phyloP scores from a whole-genome alignment of 106 monocot genomes.

The Posidonia australis region DNA sequence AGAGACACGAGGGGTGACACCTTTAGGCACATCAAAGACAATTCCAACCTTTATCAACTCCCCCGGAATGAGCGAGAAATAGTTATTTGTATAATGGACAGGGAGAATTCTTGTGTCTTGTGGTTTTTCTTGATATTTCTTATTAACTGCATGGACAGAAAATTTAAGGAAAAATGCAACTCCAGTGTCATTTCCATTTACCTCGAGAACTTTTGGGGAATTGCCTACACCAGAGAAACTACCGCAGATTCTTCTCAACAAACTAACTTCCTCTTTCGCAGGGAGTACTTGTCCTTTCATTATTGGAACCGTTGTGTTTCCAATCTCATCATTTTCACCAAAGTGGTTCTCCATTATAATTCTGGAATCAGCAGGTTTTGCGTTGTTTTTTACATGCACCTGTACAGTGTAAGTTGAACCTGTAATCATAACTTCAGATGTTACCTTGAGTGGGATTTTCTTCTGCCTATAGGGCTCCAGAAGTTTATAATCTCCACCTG shows the following conservation, averaged over 20 bases:
- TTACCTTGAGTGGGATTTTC: constrained; percentile 74
- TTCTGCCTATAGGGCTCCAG: constrained; percentile 51
- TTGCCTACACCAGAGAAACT: constrained; percentile 6
- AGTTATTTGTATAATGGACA: constrained; percentile 92
- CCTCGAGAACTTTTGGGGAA: constrained; percentile 14
- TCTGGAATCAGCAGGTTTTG: constrained; percentile 24
- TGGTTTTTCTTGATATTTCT: constrained; percentile 15
- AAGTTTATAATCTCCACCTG: constrained; percentile 64
- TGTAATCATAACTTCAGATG: constrained; percentile 42
- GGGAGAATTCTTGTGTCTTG: constrained; percentile 86
- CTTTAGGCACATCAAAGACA: constrained; percentile 65
- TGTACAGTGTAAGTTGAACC: constrained; percentile 51
- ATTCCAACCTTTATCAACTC: constrained; percentile 47
- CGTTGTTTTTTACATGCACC: constrained; percentile 52
- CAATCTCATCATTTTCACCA: background rate
- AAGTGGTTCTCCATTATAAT: background rate
- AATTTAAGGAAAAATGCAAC: constrained; percentile 91
- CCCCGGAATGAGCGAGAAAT: constrained; percentile 80
- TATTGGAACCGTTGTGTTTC: background rate
- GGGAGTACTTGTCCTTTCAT: background rate
- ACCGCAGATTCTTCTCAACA: constrained; percentile 28
- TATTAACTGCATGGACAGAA: constrained; percentile 60
- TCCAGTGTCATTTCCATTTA: constrained; percentile 47
- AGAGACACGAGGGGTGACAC: constrained; percentile 47
- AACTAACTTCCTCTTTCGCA: constrained; percentile 5